These are phyloP conservation scores for Eleusine indica DNA, from an alignment of 176 grass and related monocot species.

Conservation along the genomic window DNA sequence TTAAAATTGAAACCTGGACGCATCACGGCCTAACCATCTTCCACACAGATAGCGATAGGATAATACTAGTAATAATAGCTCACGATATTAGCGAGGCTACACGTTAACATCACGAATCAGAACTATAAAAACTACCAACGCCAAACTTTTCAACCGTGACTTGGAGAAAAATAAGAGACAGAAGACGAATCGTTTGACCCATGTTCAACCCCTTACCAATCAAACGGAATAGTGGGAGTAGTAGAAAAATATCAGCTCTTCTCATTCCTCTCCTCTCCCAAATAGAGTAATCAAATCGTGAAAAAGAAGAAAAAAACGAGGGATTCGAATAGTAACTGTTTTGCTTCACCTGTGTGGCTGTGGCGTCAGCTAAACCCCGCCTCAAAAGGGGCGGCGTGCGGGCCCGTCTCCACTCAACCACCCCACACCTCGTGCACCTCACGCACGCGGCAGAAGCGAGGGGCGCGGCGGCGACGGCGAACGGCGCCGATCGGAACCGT, in stretches of 20 bases:
- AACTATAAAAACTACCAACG: neutral
- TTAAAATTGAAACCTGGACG: neutral
- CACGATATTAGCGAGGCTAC: neutral
- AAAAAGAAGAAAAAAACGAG: neutral
- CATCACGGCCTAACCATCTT: neutral
- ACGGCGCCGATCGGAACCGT: neutral
- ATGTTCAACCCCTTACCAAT: neutral
- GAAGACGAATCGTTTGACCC: neutral
- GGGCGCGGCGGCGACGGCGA: neutral
- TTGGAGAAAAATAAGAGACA: neutral
- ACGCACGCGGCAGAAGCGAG: neutral
- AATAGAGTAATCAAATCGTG: neutral
- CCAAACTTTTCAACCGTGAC: neutral
- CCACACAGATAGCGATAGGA: neutral
- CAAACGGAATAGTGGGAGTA: too few relatives aligned
- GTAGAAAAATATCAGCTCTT: neutral
- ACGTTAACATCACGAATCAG: constrained; percentile 11
- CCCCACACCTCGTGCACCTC: constrained; percentile 1
- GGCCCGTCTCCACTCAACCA: constrained; percentile 24
- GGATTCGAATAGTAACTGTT: too few relatives aligned
- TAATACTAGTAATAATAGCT: too few relatives aligned
- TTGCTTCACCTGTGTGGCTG: neutral
- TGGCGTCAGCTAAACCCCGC: constrained; percentile 4
- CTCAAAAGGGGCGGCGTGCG: neutral
- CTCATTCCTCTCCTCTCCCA: neutral